Conservation (phyloP, 2,329 filamentous ascomycete genomes). For the Ceratocystis alfenasii region DNA sequence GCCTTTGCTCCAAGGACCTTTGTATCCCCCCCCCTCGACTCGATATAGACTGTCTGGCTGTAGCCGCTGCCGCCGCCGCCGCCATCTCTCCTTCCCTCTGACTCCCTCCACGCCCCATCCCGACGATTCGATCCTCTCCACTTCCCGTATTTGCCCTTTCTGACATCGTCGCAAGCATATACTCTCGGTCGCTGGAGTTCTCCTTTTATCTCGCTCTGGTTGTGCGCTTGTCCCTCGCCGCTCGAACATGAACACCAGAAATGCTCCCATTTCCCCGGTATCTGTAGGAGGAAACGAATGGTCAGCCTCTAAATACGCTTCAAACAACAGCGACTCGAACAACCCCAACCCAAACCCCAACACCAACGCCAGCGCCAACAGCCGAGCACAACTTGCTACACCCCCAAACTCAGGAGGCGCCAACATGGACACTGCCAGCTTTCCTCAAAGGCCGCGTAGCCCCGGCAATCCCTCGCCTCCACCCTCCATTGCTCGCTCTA, state of each 20-base stretch:
- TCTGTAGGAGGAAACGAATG: constrained; percentile 77
- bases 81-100: neutral
- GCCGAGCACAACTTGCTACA: constrained; percentile 50
- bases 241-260: constrained; percentile 55
- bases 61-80: neutral
- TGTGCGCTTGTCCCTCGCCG: neutral
- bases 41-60: neutral
- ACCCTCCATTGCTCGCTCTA: constrained; percentile 75
- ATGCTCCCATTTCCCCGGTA: constrained; percentile 68
- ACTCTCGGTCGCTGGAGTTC: neutral
- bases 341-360: constrained; percentile 40
- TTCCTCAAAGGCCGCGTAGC: constrained; percentile 44
- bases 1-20: neutral
- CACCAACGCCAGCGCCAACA: constrained; percentile 41
- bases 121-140: no score
- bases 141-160: no score
- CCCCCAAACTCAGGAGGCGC: constrained; percentile 57
- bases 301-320: constrained; percentile 57
- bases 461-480: constrained; percentile 66
- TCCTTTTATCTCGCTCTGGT: neutral
- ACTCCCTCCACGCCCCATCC: neutral
- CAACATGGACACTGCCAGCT: constrained; percentile 49
- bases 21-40: neutral
- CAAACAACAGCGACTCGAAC: constrained; percentile 31
- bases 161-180: neutral